These are phyloP conservation scores for Aaosphaeria pasadenensis DNA, from an alignment of 2,329 filamentous ascomycete genomes.

Conservation along the genomic window DNA sequence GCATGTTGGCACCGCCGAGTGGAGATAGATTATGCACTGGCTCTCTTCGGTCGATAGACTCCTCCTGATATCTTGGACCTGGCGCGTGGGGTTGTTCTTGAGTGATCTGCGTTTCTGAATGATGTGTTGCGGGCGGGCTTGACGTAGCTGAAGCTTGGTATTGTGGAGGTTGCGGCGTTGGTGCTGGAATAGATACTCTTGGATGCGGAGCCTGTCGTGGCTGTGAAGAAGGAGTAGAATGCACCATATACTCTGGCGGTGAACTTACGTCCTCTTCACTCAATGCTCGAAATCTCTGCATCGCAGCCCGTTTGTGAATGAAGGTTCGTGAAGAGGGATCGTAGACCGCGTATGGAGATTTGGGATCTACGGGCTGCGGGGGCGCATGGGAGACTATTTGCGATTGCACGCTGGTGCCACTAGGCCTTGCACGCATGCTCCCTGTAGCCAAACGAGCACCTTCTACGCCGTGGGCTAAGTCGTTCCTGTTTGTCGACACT, in stretches of 20 bases:
- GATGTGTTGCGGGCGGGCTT: constrained; percentile 1
- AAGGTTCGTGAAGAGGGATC: constrained; percentile 37
- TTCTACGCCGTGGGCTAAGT: constrained; percentile 29
- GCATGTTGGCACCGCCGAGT: neutral
- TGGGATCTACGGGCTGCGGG: constrained; percentile 29
- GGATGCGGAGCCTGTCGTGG: neutral
- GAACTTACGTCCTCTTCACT: constrained; percentile 22
- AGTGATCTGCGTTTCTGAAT: constrained; percentile 1
- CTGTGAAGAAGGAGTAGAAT: constrained; percentile 6
- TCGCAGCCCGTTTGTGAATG: constrained; percentile 35
- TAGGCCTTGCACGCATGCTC: constrained; percentile 50
- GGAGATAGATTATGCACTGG: neutral
- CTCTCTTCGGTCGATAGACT: neutral
- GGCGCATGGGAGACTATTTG: constrained; percentile 6
- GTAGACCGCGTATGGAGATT: constrained; percentile 35
- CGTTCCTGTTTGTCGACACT: constrained; percentile 42
- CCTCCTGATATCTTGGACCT: constrained; percentile 1
- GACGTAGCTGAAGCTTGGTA: neutral
- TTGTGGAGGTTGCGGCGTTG: neutral
- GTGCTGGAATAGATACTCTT: neutral
- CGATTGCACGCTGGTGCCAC: constrained; percentile 45
- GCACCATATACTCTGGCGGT: constrained; percentile 16
- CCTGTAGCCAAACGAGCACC: constrained; percentile 48
- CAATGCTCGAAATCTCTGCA: constrained; percentile 29
- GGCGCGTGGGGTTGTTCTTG: constrained; percentile 5